Base-by-base conservation (phyloP, 2,329 filamentous ascomycete genomes). In the Fusarium drepaniforme region DNA sequence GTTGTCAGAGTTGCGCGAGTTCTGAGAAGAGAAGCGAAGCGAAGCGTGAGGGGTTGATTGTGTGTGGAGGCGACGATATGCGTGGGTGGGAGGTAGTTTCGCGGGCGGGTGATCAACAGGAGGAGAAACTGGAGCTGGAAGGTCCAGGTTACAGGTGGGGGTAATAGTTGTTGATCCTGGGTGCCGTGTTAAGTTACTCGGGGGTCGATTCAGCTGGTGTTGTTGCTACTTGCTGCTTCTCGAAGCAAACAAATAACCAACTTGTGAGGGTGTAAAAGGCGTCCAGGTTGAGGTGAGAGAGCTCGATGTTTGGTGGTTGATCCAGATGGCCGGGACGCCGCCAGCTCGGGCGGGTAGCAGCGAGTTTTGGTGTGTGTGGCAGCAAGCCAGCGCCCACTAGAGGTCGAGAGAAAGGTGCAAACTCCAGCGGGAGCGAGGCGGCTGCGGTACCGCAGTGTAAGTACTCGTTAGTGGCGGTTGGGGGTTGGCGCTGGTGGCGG, bases 251-350 rank as follows among this genome's bases (percentile, higher is more conserved):
- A 61, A 60, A 56, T 40, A 64, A 44, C 46, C 33, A 67, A 30
- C 61, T 56, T 46, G 56, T 68, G 59, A 57, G 62, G 49, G 62
- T 56, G 62, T 40, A 67, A 51, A 68, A 56, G 66, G 37, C 38
- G 44, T 53, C 44, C n/a, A 21, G 64, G 49, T 60, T 64, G 59
- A 68, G 53, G 44, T 58, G 33, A 42, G 35, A 62, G 65, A 71
- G 69, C 63, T 67, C 51, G 64, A 67, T 70, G 65, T 68, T 66
- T 68, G 73, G 68, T 66, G 64, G 67, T 78, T 77, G 77, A 79
- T 78, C 77, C 77, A 79, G 74, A 79, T 79, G 74, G 74, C 75
- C 75, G 77, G 77, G 77, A 74, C 77, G 72, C 67, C 63, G 66
- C 68, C 70, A 78, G 70, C 75, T 71, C 63, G 77, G 66, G 71